Base-by-base conservation (phyloP, 805 yeast genomes). In the Candida golubevii region DNA sequence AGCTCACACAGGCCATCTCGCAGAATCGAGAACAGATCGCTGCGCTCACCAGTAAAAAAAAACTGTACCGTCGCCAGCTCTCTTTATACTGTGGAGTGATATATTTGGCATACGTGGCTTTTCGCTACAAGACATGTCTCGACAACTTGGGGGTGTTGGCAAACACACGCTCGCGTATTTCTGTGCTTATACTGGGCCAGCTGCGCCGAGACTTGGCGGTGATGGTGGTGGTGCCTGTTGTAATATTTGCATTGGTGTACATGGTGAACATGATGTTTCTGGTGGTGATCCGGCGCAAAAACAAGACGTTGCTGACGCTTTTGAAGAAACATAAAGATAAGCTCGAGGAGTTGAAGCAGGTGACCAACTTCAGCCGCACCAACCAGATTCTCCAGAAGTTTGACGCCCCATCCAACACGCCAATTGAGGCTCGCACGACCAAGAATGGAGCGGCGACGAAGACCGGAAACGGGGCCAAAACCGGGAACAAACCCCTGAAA, bases 281-380 rank as follows among this genome's bases (percentile, higher is more conserved):
- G 7, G 46, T 59, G 35, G 47, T 62, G 39, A 54, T 63, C 26
- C 50, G 47, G n/a, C 50, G 55, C 46, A 57, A 60, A 45, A 50
- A 57, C 26, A 50, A 39, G 15, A 30, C 43, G 8, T 54, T 67
- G 47, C 47, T 41, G 28, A 33, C 43, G 34, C 61, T 81, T 41
- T 63, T 66, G 44, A 68, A 67, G 23, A 61, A 69, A 38, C 88
- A 82, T 47, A 66, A 68, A 44, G 62, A 63, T 26, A 80, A 81
- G 58, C 72, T 85, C 39, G 85, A 82, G 18, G 85, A 81, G 48
- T 68, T 85, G 62, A 86, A 86, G 62, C 70, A 75, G 45, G 73
- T 79, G 56, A 85, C 96, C 12, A 84, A 86, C 51, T 91, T 80
- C 61, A 77, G 84, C 55, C 74, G 82, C 11, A 86, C 96, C 1